These are phyloP conservation scores for Trichaptum fuscoviolaceum DNA, from an alignment of 768 basidiomycete species.

Conservation along the genomic window DNA sequence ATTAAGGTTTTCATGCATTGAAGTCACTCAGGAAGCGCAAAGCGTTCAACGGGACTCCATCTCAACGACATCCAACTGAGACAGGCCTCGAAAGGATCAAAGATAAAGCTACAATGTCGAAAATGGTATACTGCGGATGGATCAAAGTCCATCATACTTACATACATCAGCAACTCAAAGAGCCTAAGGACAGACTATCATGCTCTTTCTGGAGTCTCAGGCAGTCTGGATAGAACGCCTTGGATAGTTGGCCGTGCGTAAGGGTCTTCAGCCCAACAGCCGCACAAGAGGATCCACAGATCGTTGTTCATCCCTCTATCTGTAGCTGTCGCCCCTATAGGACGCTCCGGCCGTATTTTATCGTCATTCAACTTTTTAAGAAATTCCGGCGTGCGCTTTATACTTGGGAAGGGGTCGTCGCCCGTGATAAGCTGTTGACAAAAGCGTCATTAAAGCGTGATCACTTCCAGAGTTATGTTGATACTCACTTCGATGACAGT, in stretches of 20 bases:
- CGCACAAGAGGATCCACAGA: not conserved
- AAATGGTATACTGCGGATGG: no score
- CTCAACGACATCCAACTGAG: no score
- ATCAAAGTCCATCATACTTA: no score
- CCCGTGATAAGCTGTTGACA: not conserved
- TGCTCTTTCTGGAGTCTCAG: not conserved
- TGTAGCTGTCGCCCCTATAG: not conserved
- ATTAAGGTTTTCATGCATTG: no score
- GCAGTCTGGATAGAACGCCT: not conserved
- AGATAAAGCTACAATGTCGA: no score
- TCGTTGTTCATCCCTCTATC: not conserved
- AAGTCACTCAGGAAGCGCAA: no score
- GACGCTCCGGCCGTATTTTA: not conserved
- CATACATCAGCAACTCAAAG: no score
- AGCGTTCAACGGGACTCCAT: no score
- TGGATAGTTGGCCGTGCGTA: not conserved
- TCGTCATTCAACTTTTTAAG: not conserved
- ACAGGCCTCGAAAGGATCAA: no score
- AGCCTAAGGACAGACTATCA: not conserved
- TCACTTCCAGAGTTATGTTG: no score
- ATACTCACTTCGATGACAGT: constrained; percentile 2
- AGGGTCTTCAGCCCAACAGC: not conserved
- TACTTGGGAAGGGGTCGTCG: not conserved
- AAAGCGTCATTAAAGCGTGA: not conserved
- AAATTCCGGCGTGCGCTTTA: not conserved